These are phyloP conservation scores for Macaranga tanarius DNA, from an alignment of 441 rosid species.

Conservation along the genomic window DNA sequence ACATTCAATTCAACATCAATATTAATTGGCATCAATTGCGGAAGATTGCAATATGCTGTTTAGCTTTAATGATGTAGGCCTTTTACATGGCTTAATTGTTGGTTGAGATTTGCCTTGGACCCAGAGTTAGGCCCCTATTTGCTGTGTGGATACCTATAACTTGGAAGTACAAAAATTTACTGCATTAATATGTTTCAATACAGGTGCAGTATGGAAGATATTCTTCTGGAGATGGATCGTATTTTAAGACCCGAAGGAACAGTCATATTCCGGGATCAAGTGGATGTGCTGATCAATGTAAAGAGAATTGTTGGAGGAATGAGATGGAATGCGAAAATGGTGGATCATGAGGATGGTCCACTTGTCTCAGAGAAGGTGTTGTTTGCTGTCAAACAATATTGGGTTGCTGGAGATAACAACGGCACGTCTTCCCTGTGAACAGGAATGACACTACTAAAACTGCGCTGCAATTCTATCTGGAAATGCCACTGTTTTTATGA, in stretches of 20 bases:
- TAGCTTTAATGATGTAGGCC: neutral
- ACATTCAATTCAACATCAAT: neutral
- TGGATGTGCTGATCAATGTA: constrained; percentile 66
- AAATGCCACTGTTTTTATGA: neutral
- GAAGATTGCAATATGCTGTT: neutral
- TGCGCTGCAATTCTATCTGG: neutral
- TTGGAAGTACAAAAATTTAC: constrained; percentile 20
- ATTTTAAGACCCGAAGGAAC: constrained; percentile 87
- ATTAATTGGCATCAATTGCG: neutral
- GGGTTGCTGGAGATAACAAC: constrained; percentile 64
- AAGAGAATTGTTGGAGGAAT: constrained; percentile 64
- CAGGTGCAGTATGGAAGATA: constrained; percentile 78
- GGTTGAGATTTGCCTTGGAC: neutral
- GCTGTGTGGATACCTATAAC: constrained; percentile 15
- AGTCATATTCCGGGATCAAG: constrained; percentile 75
- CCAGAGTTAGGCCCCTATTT: neutral
- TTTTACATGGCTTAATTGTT: neutral
- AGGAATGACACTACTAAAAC: constrained; percentile 4
- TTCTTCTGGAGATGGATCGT: constrained; percentile 86
- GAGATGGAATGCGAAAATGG: constrained; percentile 86
- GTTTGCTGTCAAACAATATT: constrained; percentile 72
- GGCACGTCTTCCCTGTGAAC: constrained; percentile 43
- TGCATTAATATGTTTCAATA: neutral
- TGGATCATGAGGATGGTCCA: constrained; percentile 96
- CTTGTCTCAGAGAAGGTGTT: constrained; percentile 73